phyloP scores from a whole-genome alignment of 495 filamentous ascomycete species.

The Penicillium parvum region DNA sequence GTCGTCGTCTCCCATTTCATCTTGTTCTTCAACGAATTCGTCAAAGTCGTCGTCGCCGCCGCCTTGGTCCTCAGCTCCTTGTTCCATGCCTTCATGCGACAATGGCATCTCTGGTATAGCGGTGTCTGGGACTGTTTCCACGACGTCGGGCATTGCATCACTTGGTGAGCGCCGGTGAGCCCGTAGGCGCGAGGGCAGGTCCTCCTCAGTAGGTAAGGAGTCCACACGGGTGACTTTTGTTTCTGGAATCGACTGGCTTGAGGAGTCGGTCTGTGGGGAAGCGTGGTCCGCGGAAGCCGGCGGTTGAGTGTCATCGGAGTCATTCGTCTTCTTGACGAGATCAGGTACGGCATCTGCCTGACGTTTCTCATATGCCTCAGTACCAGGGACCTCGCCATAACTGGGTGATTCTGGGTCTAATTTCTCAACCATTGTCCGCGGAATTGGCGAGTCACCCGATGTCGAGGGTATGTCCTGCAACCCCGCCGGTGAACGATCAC shows the following conservation, averaged over 20 bases:
- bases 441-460: slow-evolving; percentile 60
- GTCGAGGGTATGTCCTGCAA: slow-evolving; percentile 38
- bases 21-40: slow-evolving; percentile 83
- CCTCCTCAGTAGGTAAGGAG: slow-evolving; percentile 31
- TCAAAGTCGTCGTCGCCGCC: slow-evolving; percentile 87
- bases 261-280: slow-evolving; percentile 10
- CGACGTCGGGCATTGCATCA: slow-evolving; percentile 47
- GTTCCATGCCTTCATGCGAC: slow-evolving; percentile 15
- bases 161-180: slow-evolving; percentile 42
- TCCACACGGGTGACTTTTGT: slow-evolving; percentile 44
- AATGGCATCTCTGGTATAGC: slow-evolving; percentile 32
- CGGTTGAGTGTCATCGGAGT: slow-evolving; percentile 18
- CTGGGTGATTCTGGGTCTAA: slow-evolving; percentile 61
- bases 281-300: slow-evolving; percentile 17
- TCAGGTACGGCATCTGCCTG: slow-evolving; percentile 84
- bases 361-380: slow-evolving; percentile 67
- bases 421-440: slow-evolving; percentile 79
- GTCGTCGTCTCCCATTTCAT: slow-evolving; percentile 61
- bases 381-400: slow-evolving; percentile 85
- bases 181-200: slow-evolving; percentile 27
- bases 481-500: slow-evolving; percentile 39
- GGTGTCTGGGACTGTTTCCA: slow-evolving; percentile 41
- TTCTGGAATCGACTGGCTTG: slow-evolving; percentile 36
- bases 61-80: slow-evolving; percentile 20
- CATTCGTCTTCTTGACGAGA: slow-evolving; percentile 43